These are phyloP conservation scores for Allomyces macrogynus DNA, from an alignment of 192 early-diverging fungal genomes.

Conservation along the genomic window DNA sequence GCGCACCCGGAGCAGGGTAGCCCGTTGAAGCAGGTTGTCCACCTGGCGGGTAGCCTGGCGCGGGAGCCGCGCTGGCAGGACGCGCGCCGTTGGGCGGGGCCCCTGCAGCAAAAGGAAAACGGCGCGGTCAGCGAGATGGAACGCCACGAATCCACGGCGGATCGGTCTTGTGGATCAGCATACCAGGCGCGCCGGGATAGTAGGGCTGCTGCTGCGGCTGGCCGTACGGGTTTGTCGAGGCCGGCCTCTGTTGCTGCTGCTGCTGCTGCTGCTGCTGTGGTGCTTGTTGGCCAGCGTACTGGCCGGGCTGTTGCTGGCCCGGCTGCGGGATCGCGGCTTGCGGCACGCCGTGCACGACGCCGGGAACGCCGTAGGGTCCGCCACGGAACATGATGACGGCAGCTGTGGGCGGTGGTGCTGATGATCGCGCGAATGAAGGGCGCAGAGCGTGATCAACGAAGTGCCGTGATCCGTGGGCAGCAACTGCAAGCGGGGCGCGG, in stretches of 20 bases:
- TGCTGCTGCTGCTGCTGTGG: slow-evolving; percentile 1
- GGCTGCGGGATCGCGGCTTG: slow-evolving; percentile 3
- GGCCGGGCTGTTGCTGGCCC: slow-evolving; percentile 3
- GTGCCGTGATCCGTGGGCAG: too few relatives aligned
- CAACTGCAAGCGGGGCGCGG: too few relatives aligned
- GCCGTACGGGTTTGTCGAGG: slow-evolving; percentile 4
- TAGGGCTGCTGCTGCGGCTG: slow-evolving; percentile 8
- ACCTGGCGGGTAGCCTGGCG: neutral
- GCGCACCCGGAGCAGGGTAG: neutral
- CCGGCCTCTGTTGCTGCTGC: slow-evolving; percentile 2
- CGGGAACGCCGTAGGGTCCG: slow-evolving; percentile 10
- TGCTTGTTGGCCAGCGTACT: slow-evolving; percentile 6
- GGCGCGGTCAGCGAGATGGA: too few relatives aligned
- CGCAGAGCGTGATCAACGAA: neutral
- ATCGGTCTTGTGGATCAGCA: neutral
- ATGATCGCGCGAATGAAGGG: slow-evolving; percentile 4
- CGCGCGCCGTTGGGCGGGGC: slow-evolving; percentile 1
- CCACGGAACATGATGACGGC: slow-evolving; percentile 14
- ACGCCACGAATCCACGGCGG: too few relatives aligned
- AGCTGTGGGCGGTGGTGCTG: neutral
- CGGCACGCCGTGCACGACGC: slow-evolving; percentile 3
- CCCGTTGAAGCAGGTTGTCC: neutral
- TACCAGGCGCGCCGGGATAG: slow-evolving; percentile 1
- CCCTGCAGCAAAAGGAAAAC: neutral
- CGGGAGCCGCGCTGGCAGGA: neutral